phyloP scores from a whole-genome alignment of 257 asterid species.

The Solanum ossicruentum region DNA sequence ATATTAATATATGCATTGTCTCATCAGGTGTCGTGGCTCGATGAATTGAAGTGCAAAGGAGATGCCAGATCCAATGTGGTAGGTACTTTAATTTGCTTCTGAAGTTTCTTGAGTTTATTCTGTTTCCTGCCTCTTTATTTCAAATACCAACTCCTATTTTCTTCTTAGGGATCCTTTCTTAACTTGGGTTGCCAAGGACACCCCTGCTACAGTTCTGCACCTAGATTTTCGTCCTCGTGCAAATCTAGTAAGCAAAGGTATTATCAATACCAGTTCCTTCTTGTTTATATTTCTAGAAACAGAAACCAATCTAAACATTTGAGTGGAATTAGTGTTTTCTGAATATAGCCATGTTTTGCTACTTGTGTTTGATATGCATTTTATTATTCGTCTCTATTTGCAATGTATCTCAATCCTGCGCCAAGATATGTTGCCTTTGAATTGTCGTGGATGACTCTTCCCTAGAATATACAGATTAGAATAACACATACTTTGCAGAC shows the following conservation, averaged over 20 bases:
- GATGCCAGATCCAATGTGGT: background rate
- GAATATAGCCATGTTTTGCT: background rate
- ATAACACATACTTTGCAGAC: background rate
- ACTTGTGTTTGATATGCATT: background rate
- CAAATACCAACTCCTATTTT: background rate
- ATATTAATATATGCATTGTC: background rate
- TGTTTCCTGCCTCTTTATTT: background rate
- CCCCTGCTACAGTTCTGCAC: background rate
- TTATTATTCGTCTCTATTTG: background rate
- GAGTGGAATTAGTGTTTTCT: background rate
- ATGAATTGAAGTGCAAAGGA: constrained; percentile 49
- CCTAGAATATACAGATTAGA: background rate
- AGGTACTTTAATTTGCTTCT: constrained; percentile 18
- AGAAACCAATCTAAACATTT: background rate
- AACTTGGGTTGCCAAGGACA: background rate
- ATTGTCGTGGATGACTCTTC: background rate
- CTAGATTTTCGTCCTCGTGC: background rate
- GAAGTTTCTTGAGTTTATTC: background rate
- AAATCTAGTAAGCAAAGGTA: background rate
- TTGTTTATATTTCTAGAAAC: background rate
- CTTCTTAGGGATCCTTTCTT: background rate
- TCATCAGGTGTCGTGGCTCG: constrained; percentile 93
- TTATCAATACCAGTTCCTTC: background rate
- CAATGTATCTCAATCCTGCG: background rate
- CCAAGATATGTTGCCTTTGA: background rate